These are phyloP conservation scores for Balamuthia mandrillaris DNA, from an alignment of 208 protist genomes.

Conservation along the genomic window DNA sequence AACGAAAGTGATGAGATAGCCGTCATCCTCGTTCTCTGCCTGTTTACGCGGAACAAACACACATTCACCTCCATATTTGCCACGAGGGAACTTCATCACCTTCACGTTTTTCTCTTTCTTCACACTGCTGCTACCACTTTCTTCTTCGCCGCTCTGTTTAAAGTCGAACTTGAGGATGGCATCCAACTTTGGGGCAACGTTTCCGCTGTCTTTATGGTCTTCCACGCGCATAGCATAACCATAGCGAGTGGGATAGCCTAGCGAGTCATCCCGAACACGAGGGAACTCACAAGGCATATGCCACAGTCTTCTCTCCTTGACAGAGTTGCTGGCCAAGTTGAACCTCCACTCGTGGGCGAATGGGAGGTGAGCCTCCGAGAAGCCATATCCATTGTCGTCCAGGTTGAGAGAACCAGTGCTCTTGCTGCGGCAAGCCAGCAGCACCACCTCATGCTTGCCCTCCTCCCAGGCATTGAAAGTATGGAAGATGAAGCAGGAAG, in stretches of 20 bases:
- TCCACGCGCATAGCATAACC: too few relatives aligned
- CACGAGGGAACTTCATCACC: too few relatives aligned
- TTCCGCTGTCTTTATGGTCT: too few relatives aligned
- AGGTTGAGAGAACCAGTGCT: background rate
- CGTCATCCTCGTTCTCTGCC: slow-evolving; percentile 32
- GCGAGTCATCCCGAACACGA: background rate
- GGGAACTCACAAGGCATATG: background rate
- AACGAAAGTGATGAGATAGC: background rate
- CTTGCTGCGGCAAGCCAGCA: background rate
- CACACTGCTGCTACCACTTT: too few relatives aligned
- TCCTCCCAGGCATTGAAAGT: slow-evolving; percentile 3
- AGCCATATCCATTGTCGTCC: background rate
- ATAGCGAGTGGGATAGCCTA: background rate
- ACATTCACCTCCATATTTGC: too few relatives aligned
- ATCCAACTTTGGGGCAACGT: too few relatives aligned
- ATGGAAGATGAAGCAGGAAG: background rate
- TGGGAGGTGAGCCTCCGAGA: background rate
- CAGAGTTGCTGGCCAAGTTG: background rate
- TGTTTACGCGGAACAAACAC: too few relatives aligned
- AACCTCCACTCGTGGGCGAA: background rate
- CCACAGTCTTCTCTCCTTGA: background rate
- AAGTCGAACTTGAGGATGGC: too few relatives aligned
- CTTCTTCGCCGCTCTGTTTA: too few relatives aligned
- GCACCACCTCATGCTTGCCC: background rate
- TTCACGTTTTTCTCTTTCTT: too few relatives aligned